Base-by-base conservation (phyloP, 129 eudicot genomes). In the Scalesia atractyloides region DNA sequence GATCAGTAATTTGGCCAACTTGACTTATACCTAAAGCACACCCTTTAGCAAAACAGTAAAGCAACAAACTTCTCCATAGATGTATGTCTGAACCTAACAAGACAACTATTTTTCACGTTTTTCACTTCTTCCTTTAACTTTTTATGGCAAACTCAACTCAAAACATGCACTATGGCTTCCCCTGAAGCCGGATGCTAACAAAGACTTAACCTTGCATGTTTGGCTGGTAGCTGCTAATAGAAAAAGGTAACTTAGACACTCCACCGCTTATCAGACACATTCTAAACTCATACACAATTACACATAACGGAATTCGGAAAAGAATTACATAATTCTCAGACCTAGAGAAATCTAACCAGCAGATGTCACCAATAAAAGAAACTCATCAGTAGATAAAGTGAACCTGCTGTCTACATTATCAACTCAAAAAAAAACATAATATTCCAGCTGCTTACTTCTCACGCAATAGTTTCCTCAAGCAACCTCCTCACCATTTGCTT, bases 221-320 rank as follows among this genome's bases (percentile, higher is more conserved):
- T 52, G 17, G 64, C 74, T 52, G 16, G 51, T 11, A 70, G 64
- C 74, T 52, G 16, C 64, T 11, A 70, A 34, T 18, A 14, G 33
- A 4, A 26, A 36, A 3, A 20, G 5, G 19, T 17, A 37, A 7
- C 3, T 14, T 50, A 34, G 20, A 70, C 51, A 70, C 19, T 54
- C 18, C 50, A 24, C 30, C 2, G 30, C 30, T 24, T 2, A 24
- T 24, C 30, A 24, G 1, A 24, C 1, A 2, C 2, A 3, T 24
- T 24, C 30, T 24, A 24, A 24, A 24, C 30, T 24, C 2, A 1
- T 24, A 24, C 30, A 10, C 2, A 2, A 2, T 24, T 24, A 24
- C 30, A 10, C 2, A 2, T 6, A 50, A 68, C 61, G 5, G 12
- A 49, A 16, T 52, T 1, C 19, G 5, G 0, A 57, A 33, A 60